Evolutionary conservation across 2,329 filamentous ascomycete genomes (phyloP).

Genomic region (Microdochium trichocladiopsis): DNA sequence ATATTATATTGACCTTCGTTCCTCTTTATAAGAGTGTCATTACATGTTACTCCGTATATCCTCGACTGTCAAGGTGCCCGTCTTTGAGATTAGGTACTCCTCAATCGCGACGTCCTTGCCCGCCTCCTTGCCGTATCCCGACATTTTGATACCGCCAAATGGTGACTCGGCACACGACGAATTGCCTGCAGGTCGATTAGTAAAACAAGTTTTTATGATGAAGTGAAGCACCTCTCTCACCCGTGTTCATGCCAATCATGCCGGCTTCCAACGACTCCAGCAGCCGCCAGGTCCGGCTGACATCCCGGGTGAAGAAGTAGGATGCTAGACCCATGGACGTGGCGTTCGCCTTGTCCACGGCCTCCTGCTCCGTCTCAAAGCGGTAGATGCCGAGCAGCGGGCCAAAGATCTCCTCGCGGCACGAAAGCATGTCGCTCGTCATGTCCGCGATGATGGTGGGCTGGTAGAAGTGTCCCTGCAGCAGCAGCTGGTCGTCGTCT

Average conservation of each 20-base stretch:
- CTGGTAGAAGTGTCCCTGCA: conserved; percentile 55
- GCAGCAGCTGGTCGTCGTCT: too few relatives aligned
- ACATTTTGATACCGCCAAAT: conserved; percentile 15
- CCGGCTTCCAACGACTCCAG: conserved; percentile 50
- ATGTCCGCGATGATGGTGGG: conserved; percentile 60
- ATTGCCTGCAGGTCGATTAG: not conserved
- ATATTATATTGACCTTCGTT: not conserved
- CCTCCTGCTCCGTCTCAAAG: conserved; percentile 24
- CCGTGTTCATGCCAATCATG: conserved; percentile 56
- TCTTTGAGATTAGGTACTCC: conserved; percentile 38
- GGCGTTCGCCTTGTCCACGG: conserved; percentile 22
- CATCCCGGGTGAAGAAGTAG: conserved; percentile 19
- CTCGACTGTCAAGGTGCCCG: conserved; percentile 33
- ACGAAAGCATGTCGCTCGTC: conserved; percentile 11
- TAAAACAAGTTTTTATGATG: not conserved
- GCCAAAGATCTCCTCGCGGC: conserved; percentile 12
- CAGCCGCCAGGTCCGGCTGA: conserved; percentile 28
- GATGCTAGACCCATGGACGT: conserved; percentile 23
- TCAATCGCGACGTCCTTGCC: conserved; percentile 39
- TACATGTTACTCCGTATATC: conserved; percentile 5
- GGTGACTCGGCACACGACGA: conserved; percentile 9
- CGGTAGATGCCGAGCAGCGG: conserved; percentile 9
- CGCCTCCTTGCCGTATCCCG: conserved; percentile 28
- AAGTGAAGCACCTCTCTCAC: too few relatives aligned
- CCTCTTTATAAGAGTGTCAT: not conserved